These are phyloP conservation scores for Phytophthora agathidicida DNA, from an alignment of 352 stramenopile genomes.

Conservation along the genomic window DNA sequence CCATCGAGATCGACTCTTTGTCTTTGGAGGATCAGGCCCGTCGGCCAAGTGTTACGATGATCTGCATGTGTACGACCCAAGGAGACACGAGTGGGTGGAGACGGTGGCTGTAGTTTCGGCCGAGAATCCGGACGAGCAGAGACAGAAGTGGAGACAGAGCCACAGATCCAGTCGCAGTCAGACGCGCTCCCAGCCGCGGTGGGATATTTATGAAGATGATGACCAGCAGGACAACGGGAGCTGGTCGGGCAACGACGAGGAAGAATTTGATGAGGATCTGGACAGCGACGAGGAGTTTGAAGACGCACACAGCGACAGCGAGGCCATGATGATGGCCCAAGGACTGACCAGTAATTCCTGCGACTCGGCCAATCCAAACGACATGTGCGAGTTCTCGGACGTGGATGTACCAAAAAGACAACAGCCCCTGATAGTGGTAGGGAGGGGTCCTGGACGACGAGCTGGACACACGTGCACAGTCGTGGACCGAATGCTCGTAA, in stretches of 20 bases:
- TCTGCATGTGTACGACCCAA: constrained; percentile 92
- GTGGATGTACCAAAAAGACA: constrained; percentile 30
- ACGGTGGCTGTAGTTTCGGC: constrained; percentile 26
- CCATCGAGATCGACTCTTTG: constrained; percentile 90
- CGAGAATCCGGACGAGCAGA: constrained; percentile 21
- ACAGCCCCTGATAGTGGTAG: constrained; percentile 86
- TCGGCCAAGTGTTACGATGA: constrained; percentile 96
- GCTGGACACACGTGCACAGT: constrained; percentile 95
- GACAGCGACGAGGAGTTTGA: constrained; percentile 37
- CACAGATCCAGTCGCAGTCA: constrained; percentile 17
- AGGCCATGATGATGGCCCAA: constrained; percentile 36
- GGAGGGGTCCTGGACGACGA: constrained; percentile 85
- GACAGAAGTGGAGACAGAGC: constrained; percentile 27
- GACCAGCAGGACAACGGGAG: constrained; percentile 39
- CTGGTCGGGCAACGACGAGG: constrained; percentile 24
- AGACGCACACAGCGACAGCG: constrained; percentile 47
- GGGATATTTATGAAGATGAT: constrained; percentile 56
- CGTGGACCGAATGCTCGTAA: constrained; percentile 92
- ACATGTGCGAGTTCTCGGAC: constrained; percentile 50
- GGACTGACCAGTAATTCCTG: constrained; percentile 29
- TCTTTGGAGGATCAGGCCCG: constrained; percentile 95
- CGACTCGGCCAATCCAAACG: constrained; percentile 67
- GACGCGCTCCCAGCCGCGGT: constrained; percentile 22
- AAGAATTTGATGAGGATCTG: constrained; percentile 29
- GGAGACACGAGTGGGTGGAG: constrained; percentile 66